Evolutionary conservation across 257 asterid species (phyloP), one percentile per base, ranked within the genome.

Genomic region (Fraxinus anomala): DNA sequence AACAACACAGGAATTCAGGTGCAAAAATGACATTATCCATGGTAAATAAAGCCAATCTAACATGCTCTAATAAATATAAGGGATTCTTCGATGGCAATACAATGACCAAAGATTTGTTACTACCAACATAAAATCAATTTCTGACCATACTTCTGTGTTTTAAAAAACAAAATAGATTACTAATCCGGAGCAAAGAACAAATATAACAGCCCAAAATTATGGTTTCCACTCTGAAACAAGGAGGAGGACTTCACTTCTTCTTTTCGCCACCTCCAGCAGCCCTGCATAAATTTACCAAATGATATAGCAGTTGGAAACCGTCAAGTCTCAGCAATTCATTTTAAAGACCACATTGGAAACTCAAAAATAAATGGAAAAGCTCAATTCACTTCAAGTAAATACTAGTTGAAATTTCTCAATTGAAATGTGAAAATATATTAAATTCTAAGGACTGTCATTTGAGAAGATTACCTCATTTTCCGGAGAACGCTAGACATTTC

Each of bases 401-500:
- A 5, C 63, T 54, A 0, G 19, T 17, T 54, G 1, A 6, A n/a
- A 19, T 19, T 19, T 54, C 63, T 54, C 63, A 54, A 19, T 63
- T 24, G 8, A 63, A 11, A 63, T 16, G 3, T 11, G 49, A 40
- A 11, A 40, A 11, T 11, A 10, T 2, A 11, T 40, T 9, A 11
- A 40, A 40, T 10, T 40, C 49, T 0, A 40, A 24, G 33, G 69
- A 2, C 31, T n/a, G 24, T 54, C 26, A 1, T 1, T 54, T 54
- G 24, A n/a, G 23, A 42, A 51, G 19, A 28, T 76, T 79, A 85
- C 89, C 89, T 85, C 87, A 80, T 85, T 80, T 85, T 85, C 24
- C 89, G 83, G 51, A 85, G 85, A 76, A 85, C 87, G 19, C 69
- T 80, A 13, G 89, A 80, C 89, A 85, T 85, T 81, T 85, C 89